Base-by-base conservation (phyloP, 2,329 filamentous ascomycete genomes). In the Aspergillus oerlinghausenensis region DNA sequence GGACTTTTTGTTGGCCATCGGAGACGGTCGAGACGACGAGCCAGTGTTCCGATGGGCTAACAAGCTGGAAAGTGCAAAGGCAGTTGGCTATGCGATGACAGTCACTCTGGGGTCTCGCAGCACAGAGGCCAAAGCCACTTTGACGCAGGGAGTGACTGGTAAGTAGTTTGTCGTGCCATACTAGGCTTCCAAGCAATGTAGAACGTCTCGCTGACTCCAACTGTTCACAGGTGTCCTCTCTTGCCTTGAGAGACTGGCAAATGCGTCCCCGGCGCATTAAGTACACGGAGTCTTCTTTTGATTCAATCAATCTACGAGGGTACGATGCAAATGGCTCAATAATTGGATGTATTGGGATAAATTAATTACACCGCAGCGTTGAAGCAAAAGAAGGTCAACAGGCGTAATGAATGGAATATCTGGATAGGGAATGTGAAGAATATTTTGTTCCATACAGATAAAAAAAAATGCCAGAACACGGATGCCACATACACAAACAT, bases 1-100 rank as follows among this genome's bases (percentile, higher is more conserved):
- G 0, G 91, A 97, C 70, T 97, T 97, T 73, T 75, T 97, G 55
- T 85, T 97, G 77, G 89, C 96, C 6, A 84, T 92, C 35, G 93
- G 93, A 40, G 92, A 97, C 68, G 91, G 92, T 45, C 87, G 93
- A 32, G 93, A 97, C 65, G 94, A 97, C 63, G 93, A 97, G 70
- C 88, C 90, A 65, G 88, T 96, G 21, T 97, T 96, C 77, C 87
- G 87, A 60, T 97, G 94, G 93, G 94, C 93, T 19, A 96, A 97
- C 75, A 81, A 84, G 50, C 77, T 96, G 10, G 80, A 81, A 23
- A 80, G 82, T 3, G 76, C 82, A 8, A 81, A 82, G 19, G 75
- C 77, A 2, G 81, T 92, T 47, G 76, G 85, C 51, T 81, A 90
- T 55, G 89, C 94, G 3, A 86, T 88, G 60, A 96, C 92, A 2